Conservation (phyloP, 768 basidiomycete species). For the Hysterangium stoloniferum region DNA sequence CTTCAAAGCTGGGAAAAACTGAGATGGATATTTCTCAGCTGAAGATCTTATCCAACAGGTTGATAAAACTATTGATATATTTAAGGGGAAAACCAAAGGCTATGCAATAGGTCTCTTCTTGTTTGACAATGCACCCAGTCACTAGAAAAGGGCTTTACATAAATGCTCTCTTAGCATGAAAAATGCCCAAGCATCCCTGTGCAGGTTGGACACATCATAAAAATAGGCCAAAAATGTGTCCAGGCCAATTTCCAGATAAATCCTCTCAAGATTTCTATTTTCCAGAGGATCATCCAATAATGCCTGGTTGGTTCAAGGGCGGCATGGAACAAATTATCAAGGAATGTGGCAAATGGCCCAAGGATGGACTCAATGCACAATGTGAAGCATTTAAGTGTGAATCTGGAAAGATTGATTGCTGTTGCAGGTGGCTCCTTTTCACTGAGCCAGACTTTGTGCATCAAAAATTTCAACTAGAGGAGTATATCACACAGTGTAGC, state of each 20-base stretch:
- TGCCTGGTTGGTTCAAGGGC: conserved; percentile 18
- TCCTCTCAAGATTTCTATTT: conserved; percentile 12
- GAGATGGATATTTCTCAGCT: no score
- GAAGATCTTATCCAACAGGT: no score
- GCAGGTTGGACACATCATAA: no score
- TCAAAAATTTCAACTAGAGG: conserved; percentile 28
- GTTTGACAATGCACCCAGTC: no score
- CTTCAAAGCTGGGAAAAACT: no score
- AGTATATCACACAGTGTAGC: conserved; percentile 17
- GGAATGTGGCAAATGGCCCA: conserved; percentile 10
- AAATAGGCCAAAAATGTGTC: no score
- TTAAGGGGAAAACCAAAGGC: no score
- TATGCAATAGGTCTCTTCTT: no score
- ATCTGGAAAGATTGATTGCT: conserved; percentile 21
- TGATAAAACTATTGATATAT: no score
- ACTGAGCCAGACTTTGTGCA: conserved; percentile 35
- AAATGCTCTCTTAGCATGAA: no score
- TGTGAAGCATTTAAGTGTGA: conserved; percentile 27
- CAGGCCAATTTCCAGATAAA: conserved; percentile 7
- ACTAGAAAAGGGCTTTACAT: no score
- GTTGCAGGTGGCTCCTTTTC: conserved; percentile 30
- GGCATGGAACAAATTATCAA: conserved; percentile 15
- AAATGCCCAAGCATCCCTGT: no score
- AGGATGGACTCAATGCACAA: conserved; percentile 5
- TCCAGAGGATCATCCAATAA: conserved; percentile 14